A percentile compares a stretch with the other conserved stretches of the same genome.
phyloP scores from a whole-genome alignment of 2,329 filamentous ascomycete genomes.

The Aureobasidium zeae region DNA sequence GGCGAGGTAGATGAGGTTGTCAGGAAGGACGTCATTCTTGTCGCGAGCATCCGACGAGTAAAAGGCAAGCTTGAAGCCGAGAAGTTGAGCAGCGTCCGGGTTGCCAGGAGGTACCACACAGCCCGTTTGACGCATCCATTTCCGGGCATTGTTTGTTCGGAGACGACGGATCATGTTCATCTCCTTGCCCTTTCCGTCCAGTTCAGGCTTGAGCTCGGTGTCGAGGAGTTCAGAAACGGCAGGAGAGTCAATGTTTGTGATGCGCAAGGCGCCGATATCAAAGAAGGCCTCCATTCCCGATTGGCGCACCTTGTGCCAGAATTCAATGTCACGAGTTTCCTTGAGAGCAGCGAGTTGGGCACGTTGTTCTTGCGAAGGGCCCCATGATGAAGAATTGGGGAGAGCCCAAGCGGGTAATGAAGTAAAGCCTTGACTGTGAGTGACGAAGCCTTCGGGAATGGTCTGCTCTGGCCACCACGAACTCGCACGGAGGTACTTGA shows the following conservation, averaged over 20 bases:
- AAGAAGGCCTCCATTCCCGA: slow-evolving; percentile 78
- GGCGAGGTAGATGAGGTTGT: slow-evolving; percentile 85
- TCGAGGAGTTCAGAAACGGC: slow-evolving; percentile 26
- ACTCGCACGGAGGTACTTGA: slow-evolving; percentile 82
- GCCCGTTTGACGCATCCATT: slow-evolving; percentile 73
- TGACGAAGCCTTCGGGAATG: slow-evolving; percentile 42
- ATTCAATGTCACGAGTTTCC: slow-evolving; percentile 58
- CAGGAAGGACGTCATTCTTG: slow-evolving; percentile 67
- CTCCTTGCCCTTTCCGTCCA: slow-evolving; percentile 32
- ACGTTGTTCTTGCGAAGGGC: slow-evolving; percentile 60
- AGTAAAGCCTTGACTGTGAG: slow-evolving; percentile 43
- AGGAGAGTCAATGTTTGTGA: slow-evolving; percentile 50
- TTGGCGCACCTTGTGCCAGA: slow-evolving; percentile 73
- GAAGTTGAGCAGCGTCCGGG: slow-evolving; percentile 80
- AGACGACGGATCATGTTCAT: slow-evolving; percentile 31
- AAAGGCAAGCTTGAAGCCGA: slow-evolving; percentile 95
- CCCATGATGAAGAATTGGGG: slow-evolving; percentile 57
- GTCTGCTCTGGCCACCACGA: slow-evolving; percentile 88
- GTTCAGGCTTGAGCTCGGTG: slow-evolving; percentile 24
- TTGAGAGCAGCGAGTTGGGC: slow-evolving; percentile 47
- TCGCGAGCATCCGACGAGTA: slow-evolving; percentile 76
- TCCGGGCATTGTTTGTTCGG: slow-evolving; percentile 49
- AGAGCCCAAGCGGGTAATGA: slow-evolving; percentile 81
- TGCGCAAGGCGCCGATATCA: slow-evolving; percentile 66
- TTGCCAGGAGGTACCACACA: slow-evolving; percentile 81